These are phyloP conservation scores for Ogataea trehaloabstinens DNA, from an alignment of 805 yeast genomes.

Conservation along the genomic window DNA sequence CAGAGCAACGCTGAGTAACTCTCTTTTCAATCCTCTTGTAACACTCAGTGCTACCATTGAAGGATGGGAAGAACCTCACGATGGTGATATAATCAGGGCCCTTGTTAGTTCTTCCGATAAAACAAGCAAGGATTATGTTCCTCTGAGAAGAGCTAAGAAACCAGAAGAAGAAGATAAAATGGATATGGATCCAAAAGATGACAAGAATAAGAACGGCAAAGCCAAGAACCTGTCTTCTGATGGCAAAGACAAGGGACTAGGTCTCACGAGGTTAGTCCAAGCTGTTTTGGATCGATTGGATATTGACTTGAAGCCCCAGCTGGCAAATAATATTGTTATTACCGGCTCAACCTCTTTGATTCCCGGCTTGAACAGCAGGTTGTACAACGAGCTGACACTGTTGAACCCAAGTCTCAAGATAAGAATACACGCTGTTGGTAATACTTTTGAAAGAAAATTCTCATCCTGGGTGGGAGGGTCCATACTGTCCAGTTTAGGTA, in stretches of 20 bases:
- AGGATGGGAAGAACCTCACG: conserved; percentile 39
- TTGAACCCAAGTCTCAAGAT: conserved; percentile 83
- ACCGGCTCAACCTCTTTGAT: conserved; percentile 82
- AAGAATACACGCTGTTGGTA: conserved; percentile 79
- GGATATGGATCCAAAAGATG: conserved; percentile 30
- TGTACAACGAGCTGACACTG: conserved; percentile 65
- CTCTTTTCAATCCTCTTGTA: conserved; percentile 63
- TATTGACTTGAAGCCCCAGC: conserved; percentile 77
- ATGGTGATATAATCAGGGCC: conserved; percentile 48
- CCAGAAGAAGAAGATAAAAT: conserved; percentile 29
- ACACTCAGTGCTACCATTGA: conserved; percentile 27
- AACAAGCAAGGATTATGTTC: conserved; percentile 64
- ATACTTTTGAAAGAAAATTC: conserved; percentile 69
- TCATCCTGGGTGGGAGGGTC: conserved; percentile 94
- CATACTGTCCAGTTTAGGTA: conserved; percentile 82
- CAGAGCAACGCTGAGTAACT: conserved; percentile 64
- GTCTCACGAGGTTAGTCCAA: conserved; percentile 58
- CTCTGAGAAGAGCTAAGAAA: conserved; percentile 58
- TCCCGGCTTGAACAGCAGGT: conserved; percentile 77
- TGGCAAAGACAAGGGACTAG: conserved; percentile 21
- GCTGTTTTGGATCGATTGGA: conserved; percentile 61
- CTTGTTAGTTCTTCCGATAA: conserved; percentile 28
- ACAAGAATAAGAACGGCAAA: conserved; percentile 15
- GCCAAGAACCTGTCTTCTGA: conserved; percentile 25
- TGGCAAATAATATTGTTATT: conserved; percentile 84